Evolutionary conservation across 1,284 basidiomycete species (phyloP), one percentile per base, ranked within the genome.

Genomic region (Puccinia horiana): DNA sequence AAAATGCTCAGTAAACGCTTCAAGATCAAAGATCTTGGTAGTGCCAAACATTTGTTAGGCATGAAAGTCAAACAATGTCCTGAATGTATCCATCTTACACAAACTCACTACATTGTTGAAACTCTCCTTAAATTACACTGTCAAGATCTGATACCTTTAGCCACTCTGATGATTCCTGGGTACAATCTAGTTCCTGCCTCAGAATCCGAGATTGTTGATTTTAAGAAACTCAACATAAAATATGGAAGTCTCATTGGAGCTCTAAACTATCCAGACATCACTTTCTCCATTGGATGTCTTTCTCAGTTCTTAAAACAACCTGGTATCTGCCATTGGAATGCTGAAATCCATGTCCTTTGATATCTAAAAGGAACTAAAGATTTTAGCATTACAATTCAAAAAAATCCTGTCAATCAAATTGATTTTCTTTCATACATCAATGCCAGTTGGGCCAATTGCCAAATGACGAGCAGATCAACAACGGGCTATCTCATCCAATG

Each of bases 401-500:
- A 67, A 44, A 44, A 11, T 5, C 63, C 40, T 20, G 18, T 40
- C 14, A 23, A 67, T 37, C 35, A 67, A 67, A 5, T 23, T 9
- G 20, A 67, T 20, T 63, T 63, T 32, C 14, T 32, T 14, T 29
- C 61, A n/a, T n/a, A n/a, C n/a, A n/a, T n/a, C n/a, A n/a, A 67
- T 67, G 70, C 88, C 0, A 88, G 89, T 81, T 88, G 85, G 84
- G 89, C 86, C 26, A 85, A 86, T 47, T 86, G 86, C 56, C 74
- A 82, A 0, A 84, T 86, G 32, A 85, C 85, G 26, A 82, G 85
- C 0, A 65, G 84, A 12, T 89, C 88, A 0, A 87, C 88, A 20
- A 88, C 87, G 11, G 88, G 89, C 0, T 89, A 88, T 81, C 83
- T 85, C 9, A 88, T 88, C 83, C 84, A 83, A 12, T 63, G 87